Conservation (phyloP, 2,329 filamentous ascomycete genomes). For the Atkinsonella hypoxylon region DNA sequence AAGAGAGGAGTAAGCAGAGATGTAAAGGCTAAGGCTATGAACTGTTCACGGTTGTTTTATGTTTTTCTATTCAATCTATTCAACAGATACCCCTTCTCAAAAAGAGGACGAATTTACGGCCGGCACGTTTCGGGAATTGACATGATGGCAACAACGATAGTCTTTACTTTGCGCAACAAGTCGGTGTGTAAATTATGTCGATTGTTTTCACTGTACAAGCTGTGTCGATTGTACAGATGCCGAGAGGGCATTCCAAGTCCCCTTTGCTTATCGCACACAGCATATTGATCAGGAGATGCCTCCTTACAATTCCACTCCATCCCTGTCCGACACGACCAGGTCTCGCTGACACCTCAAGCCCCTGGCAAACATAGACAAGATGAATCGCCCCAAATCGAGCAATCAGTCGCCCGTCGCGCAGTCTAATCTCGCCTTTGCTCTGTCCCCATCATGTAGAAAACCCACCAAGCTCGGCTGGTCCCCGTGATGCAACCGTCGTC, state of each 20-base stretch:
- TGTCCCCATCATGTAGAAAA: neutral
- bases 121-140: neutral
- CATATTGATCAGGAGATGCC: neutral
- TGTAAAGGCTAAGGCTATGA: neutral
- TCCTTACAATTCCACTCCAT: neutral
- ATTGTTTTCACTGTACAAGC: neutral
- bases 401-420: too few relatives aligned
- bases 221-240: neutral
- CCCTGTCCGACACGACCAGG: too few relatives aligned
- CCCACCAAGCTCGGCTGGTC: too few relatives aligned
- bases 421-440: neutral
- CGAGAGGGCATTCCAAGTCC: neutral
- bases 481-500: too few relatives aligned
- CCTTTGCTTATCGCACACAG: neutral
- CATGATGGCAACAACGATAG: neutral
- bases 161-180: neutral
- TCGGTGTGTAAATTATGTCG: neutral
- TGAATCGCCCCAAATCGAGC: too few relatives aligned
- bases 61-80: too few relatives aligned
- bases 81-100: conserved; percentile 3
- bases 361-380: too few relatives aligned
- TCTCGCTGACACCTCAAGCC: too few relatives aligned
- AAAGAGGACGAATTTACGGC: conserved; percentile 1
- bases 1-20: neutral
- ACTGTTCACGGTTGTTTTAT: neutral